Base-by-base conservation (phyloP, 257 asterid species). In the Nicotiana undulata region DNA sequence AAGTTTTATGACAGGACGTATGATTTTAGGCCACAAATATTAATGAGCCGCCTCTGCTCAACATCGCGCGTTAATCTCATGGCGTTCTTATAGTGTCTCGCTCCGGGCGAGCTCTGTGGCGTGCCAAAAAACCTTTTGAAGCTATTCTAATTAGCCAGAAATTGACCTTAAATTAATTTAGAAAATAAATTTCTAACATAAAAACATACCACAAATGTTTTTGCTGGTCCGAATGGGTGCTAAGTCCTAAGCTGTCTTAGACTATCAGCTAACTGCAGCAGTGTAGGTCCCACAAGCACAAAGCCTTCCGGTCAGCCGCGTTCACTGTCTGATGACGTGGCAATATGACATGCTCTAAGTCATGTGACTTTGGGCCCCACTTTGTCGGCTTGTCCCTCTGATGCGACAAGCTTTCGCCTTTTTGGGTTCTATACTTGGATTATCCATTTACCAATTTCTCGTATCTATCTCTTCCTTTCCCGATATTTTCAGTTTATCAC, bases 301-400 rank as follows among this genome's bases (percentile, higher is more conserved):
- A 18, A 29, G 8, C 17, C 17, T 81, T 34, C 76, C 26, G 59
- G 60, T 76, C 17, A 80, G 84, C 81, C 76, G 82, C 81, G 65
- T 40, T 51, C 46, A 1, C 6, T 85, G 86, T 68, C 85, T 34
- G 81, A 34, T 51, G 17, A 85, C 76, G 79, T 82, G 87, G 85
- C 80, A 77, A 3, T n/a, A 13, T 26, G 29, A 49, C 51, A 31
- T 29, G 80, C 79, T 67, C 7, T 8, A 16, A 75, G 60, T 68
- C 86, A 81, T 83, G 85, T 81, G 86, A 79, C 74, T 18, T 11
- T n/a, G 55, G 16, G 65, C n/a, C 85, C 85, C 80, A 29, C 88
- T 29, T 83, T 85, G 88, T 85, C 88, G 85, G 85, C 15, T 11
- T 83, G 84, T 85, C 82, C 40, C 65, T 40, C n/a, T 67, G 82